Percentiles rank a stretch among this genome's conserved stretches.
Evolutionary conservation across 345 rosid species (phyloP).

Genomic region (Carallia brachiata): DNA sequence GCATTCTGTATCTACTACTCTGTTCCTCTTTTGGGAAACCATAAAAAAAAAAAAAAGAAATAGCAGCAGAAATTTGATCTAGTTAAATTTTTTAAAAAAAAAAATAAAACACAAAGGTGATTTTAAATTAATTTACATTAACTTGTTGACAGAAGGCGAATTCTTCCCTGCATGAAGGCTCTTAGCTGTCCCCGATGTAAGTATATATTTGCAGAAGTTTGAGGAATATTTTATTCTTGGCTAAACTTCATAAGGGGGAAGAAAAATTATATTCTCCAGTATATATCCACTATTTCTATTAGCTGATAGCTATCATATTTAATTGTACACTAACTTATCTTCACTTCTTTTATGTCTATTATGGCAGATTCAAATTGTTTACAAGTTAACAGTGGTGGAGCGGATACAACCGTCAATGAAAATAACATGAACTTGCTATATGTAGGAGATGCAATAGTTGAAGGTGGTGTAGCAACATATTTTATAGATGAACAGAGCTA

Average conservation of each 20-base stretch:
- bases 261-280: too few species aligned
- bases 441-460: slow-evolving; percentile 50
- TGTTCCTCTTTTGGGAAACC: slow-evolving; percentile 1
- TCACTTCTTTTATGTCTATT: neutral
- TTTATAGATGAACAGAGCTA: slow-evolving; percentile 24
- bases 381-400: slow-evolving; percentile 68
- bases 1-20: neutral
- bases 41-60: neutral
- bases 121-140: neutral
- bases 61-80: neutral
- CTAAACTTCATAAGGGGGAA: too few species aligned
- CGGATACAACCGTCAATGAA: slow-evolving; percentile 32
- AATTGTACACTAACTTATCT: neutral
- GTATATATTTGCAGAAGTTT: neutral
- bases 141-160: slow-evolving; percentile 30
- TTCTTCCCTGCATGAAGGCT: slow-evolving; percentile 53
- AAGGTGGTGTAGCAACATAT: slow-evolving; percentile 55
- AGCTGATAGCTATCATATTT: too few species aligned
- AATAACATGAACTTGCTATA: slow-evolving; percentile 30
- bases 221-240: neutral
- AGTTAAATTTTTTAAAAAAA: too few species aligned
- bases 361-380: slow-evolving; percentile 48
- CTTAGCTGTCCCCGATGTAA: slow-evolving; percentile 51
- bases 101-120: too few species aligned
- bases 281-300: too few species aligned